Percentiles rank a stretch among this genome's conserved stretches.
Conservation (phyloP, 129 eudicot species). For the Mikania micrantha region DNA sequence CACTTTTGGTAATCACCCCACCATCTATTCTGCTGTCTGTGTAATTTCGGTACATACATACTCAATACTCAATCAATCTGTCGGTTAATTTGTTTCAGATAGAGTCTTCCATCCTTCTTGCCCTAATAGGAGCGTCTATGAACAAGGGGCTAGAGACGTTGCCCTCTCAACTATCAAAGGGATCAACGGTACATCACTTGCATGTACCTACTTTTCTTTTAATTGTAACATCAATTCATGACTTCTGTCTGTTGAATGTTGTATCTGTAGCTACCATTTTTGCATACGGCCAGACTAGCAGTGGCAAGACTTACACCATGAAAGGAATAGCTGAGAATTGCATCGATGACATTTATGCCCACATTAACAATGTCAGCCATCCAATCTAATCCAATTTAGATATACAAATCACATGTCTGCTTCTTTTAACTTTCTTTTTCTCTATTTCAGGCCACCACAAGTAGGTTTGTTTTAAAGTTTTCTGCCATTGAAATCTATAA, state of each 20-base stretch:
- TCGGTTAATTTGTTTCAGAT: constrained; percentile 72
- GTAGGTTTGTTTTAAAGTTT: constrained; percentile 56
- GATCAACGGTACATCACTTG: constrained; percentile 87
- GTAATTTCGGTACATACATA: too few species aligned
- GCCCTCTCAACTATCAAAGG: constrained; percentile 93
- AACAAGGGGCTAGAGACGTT: constrained; percentile 93
- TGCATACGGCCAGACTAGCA: constrained; percentile 98
- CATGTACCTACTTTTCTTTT: background rate
- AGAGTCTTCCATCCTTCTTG: constrained; percentile 72
- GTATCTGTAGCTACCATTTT: constrained; percentile 77
- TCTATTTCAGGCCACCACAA: constrained; percentile 52
- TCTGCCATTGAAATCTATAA: constrained; percentile 95
- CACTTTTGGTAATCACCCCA: constrained; percentile 49
- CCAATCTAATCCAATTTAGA: background rate
- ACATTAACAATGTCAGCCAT: constrained; percentile 49
- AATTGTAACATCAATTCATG: too few species aligned
- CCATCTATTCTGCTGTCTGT: background rate
- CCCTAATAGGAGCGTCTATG: constrained; percentile 59
- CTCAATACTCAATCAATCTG: too few species aligned
- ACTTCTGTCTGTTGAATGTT: background rate
- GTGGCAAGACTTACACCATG: constrained; percentile 98
- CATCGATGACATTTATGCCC: constrained; percentile 72
- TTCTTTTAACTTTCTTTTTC: background rate
- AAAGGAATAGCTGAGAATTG: constrained; percentile 82
- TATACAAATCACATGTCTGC: background rate